Percentiles rank a stretch among this genome's conserved stretches.
These are phyloP conservation scores for Cryptosporidium xiaoi DNA, from an alignment of 169 alveolate genomes.

Conservation along the genomic window DNA sequence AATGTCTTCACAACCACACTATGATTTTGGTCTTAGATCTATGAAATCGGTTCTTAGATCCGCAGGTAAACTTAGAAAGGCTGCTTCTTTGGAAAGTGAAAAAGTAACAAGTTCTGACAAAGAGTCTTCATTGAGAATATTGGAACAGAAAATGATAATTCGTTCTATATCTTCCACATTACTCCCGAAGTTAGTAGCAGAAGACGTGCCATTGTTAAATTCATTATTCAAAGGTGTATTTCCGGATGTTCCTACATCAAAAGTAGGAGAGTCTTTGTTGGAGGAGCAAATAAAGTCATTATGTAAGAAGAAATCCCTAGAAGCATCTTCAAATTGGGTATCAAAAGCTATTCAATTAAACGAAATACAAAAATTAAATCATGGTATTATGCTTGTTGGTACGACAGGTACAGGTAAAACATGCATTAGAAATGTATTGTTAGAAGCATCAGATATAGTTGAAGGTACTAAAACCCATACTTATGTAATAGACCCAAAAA, in stretches of 20 bases:
- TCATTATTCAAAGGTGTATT: conserved; percentile 94
- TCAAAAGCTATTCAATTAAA: conserved; percentile 91
- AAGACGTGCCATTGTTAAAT: conserved; percentile 92
- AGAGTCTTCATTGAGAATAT: conserved; percentile 48
- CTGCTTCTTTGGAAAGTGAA: conserved; percentile 23
- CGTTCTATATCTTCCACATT: conserved; percentile 94
- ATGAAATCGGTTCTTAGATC: conserved; percentile 93
- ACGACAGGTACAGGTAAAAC: conserved; percentile 96
- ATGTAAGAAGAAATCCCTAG: conserved; percentile 86
- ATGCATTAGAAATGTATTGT: conserved; percentile 85
- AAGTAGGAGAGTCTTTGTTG: conserved; percentile 90
- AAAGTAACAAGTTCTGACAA: conserved; percentile 2
- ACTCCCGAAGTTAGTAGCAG: conserved; percentile 96
- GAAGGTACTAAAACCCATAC: conserved; percentile 92
- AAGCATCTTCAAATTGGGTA: conserved; percentile 87
- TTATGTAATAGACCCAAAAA: conserved; percentile 93
- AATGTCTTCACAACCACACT: conserved; percentile 94
- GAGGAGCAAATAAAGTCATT: conserved; percentile 85
- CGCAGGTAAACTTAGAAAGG: conserved; percentile 89
- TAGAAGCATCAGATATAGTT: conserved; percentile 91
- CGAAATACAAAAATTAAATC: conserved; percentile 93
- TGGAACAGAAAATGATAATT: conserved; percentile 92
- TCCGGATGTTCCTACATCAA: conserved; percentile 93
- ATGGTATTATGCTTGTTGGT: conserved; percentile 98
- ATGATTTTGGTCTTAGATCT: conserved; percentile 98